Conservation (phyloP, 2,329 filamentous ascomycete genomes). For the Colletotrichum sp. region DNA sequence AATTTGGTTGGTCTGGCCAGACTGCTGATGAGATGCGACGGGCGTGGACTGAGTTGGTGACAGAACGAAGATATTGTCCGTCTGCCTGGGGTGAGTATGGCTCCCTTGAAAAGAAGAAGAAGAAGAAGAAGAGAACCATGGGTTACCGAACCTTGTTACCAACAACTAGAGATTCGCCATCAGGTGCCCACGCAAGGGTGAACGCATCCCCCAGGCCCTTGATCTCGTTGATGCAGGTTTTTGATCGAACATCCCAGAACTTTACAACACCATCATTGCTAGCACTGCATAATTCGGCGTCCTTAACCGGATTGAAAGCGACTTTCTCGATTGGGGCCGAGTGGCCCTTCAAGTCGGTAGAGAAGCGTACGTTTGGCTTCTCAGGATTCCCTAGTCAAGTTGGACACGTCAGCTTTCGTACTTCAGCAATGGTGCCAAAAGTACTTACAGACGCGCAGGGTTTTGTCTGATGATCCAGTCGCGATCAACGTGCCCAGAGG, state of each 20-base stretch:
- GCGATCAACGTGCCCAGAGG: slow-evolving; percentile 83
- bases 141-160: slow-evolving; percentile 67
- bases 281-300: slow-evolving; percentile 78
- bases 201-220: slow-evolving; percentile 71
- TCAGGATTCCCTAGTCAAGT: slow-evolving; percentile 71
- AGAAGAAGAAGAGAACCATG: neutral
- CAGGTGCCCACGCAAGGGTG: slow-evolving; percentile 75
- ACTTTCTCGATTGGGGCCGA: slow-evolving; percentile 73
- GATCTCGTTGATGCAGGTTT: slow-evolving; percentile 72
- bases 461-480: slow-evolving; percentile 75
- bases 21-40: slow-evolving; percentile 64
- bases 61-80: slow-evolving; percentile 66
- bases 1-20: slow-evolving; percentile 73
- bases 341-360: slow-evolving; percentile 77
- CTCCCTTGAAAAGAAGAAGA: neutral
- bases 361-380: slow-evolving; percentile 73
- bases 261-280: slow-evolving; percentile 76
- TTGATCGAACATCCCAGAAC: slow-evolving; percentile 82
- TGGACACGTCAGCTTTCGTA: neutral
- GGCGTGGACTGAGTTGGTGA: slow-evolving; percentile 63
- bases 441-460: slow-evolving; percentile 72
- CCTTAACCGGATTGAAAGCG: slow-evolving; percentile 78
- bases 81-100: slow-evolving; percentile 42
- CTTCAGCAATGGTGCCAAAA: neutral
- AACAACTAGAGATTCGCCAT: slow-evolving; percentile 72